Evolutionary conservation across 805 yeast species (phyloP).

Genomic region (Saccharomycopsis sp.): DNA sequence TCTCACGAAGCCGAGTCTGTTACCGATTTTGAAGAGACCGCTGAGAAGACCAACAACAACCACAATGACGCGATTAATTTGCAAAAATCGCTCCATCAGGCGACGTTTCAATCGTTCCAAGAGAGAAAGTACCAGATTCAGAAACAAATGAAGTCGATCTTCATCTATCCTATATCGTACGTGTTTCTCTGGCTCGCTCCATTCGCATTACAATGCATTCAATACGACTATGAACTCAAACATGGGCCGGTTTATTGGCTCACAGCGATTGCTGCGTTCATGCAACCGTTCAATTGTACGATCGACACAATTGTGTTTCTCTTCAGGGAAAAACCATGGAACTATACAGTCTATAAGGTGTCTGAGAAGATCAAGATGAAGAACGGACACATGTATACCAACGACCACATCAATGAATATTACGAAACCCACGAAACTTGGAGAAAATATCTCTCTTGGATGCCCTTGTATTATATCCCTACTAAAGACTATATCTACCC

Average conservation of each 20-base stretch:
- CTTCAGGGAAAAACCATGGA: slow-evolving; percentile 78
- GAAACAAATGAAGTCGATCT: slow-evolving; percentile 71
- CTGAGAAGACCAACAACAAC: neutral
- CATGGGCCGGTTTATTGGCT: slow-evolving; percentile 58
- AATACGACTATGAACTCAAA: slow-evolving; percentile 39
- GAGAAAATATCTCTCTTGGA: slow-evolving; percentile 34
- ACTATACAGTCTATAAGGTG: slow-evolving; percentile 30
- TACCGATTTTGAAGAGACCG: slow-evolving; percentile 6
- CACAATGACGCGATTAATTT: neutral
- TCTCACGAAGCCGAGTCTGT: slow-evolving; percentile 4
- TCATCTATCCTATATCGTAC: slow-evolving; percentile 80
- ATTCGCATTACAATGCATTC: slow-evolving; percentile 56
- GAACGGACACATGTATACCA: slow-evolving; percentile 11
- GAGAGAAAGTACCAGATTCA: slow-evolving; percentile 59
- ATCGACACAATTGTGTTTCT: slow-evolving; percentile 73
- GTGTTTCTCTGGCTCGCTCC: slow-evolving; percentile 80
- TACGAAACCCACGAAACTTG: slow-evolving; percentile 28
- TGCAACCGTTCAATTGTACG: slow-evolving; percentile 75
- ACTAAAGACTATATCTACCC: slow-evolving; percentile 18
- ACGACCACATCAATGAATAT: slow-evolving; percentile 23
- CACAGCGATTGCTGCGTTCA: slow-evolving; percentile 59
- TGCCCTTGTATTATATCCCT: slow-evolving; percentile 45
- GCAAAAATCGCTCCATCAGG: slow-evolving; percentile 44
- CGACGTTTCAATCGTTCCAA: slow-evolving; percentile 55
- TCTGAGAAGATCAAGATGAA: slow-evolving; percentile 4